phyloP scores from a whole-genome alignment of 306 rosid species.

The Citrullus mucosospermus region DNA sequence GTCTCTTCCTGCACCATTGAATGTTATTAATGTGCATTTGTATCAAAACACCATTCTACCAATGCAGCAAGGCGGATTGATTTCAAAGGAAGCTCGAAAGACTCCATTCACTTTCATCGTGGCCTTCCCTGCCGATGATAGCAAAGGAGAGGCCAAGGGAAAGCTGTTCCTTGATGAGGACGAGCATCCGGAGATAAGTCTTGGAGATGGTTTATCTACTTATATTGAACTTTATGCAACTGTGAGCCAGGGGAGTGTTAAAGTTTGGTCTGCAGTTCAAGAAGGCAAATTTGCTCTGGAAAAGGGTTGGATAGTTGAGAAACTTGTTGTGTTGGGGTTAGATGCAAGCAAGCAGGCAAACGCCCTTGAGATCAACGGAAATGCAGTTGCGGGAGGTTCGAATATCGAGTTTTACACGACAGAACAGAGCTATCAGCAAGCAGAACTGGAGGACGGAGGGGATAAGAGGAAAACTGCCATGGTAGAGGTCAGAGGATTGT shows the following conservation, averaged over 20 bases:
- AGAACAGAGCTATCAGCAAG: conserved; percentile 27
- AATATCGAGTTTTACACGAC: conserved; percentile 22
- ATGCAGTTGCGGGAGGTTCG: conserved; percentile 15
- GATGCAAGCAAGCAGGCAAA: conserved; percentile 34
- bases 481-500: conserved; percentile 60
- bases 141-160: conserved; percentile 62
- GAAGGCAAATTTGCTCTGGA: conserved; percentile 76
- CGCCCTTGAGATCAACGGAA: conserved; percentile 47
- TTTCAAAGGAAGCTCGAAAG: conserved; percentile 67
- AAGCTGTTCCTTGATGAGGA: conserved; percentile 66
- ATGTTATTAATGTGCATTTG: conserved; percentile 77
- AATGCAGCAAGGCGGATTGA: conserved; percentile 76
- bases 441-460: conserved; percentile 26
- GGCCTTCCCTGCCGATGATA: conserved; percentile 58
- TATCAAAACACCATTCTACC: conserved; percentile 81
- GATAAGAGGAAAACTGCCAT: conserved; percentile 27
- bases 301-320: conserved; percentile 58
- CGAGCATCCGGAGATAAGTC: conserved; percentile 67
- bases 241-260: conserved; percentile 45
- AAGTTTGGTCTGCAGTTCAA: conserved; percentile 78
- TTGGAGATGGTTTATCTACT: conserved; percentile 68
- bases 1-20: conserved; percentile 72
- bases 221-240: conserved; percentile 52
- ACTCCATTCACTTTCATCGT: conserved; percentile 68
- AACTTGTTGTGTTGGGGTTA: conserved; percentile 60